phyloP scores from a whole-genome alignment of 2,329 filamentous ascomycete genomes.

The Elsinoe necatrix region DNA sequence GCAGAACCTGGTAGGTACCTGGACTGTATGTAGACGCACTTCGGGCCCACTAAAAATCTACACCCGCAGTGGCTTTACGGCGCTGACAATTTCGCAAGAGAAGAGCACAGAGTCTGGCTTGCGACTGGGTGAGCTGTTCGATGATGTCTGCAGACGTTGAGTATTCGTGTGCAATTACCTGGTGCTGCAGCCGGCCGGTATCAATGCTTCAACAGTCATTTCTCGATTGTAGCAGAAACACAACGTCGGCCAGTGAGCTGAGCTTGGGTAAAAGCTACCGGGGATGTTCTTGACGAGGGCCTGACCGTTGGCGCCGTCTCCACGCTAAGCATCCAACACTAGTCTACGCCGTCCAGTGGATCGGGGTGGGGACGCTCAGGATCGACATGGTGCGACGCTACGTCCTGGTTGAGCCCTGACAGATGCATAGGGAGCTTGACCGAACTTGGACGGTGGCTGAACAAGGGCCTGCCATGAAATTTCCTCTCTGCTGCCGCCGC shows the following conservation, averaged over 20 bases:
- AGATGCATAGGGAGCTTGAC: constrained; percentile 2
- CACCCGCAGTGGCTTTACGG: constrained; percentile 5
- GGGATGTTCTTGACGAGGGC: constrained; percentile 1
- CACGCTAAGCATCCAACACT: constrained; percentile 6
- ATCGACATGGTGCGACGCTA: constrained; percentile 9
- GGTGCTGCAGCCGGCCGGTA: not conserved
- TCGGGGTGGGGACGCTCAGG: not conserved
- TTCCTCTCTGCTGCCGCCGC: not conserved
- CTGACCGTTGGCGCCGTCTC: not conserved
- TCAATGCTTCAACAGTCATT: constrained; percentile 9
- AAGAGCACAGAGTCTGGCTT: not conserved
- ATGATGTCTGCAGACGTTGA: not conserved
- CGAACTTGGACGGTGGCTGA: not conserved
- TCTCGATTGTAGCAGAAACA: not conserved
- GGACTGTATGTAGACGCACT: not conserved
- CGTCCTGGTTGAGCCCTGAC: constrained; percentile 10
- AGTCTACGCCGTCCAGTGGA: not conserved
- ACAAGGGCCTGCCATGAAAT: not conserved
- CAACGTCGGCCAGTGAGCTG: not conserved
- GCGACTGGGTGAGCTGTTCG: not conserved
- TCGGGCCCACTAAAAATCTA: constrained; percentile 1
- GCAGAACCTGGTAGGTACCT: not conserved
- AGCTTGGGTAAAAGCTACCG: not conserved
- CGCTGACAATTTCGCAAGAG: constrained; percentile 3
- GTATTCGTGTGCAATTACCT: not conserved